Base-by-base conservation (phyloP, 257 asterid species). In the Nyctanthes arbortristis region DNA sequence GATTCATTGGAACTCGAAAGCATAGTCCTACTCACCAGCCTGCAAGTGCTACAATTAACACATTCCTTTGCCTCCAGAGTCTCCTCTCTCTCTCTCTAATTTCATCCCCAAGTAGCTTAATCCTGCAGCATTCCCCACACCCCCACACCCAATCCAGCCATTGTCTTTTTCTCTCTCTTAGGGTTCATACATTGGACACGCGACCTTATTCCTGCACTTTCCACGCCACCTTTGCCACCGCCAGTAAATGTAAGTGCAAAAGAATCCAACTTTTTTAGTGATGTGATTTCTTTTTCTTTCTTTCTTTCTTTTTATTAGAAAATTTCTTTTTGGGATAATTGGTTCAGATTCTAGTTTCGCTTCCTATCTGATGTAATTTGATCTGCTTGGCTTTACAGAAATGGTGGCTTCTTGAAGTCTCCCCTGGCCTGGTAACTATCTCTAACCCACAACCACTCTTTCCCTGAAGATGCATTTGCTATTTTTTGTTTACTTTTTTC, bases 81-180 rank as follows among this genome's bases (percentile, higher is more conserved):
- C n/a, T 24, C 11, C 65, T 22, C 18, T 31, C 72, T 28, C 63
- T 22, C 64, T 0, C 30, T 67, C 27, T 45, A 25, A 56, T 4
- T 64, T 0, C n/a, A 65, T 29, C 55, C 64, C 88, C 73, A 75
- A 70, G 82, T 79, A 63, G 86, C 91, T 83, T 86, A 78, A 87
- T 77, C 84, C 79, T 67, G 72, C 86, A 73, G 84, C 86, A 68
- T 67, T 28, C 66, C 70, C 67, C 4, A 43, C 27, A 58, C 36
- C 47, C 33, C 76, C 29, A 33, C 49, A 22, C 55, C 35, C 49
- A 16, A 59, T 3, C 40, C 2, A 22, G 59, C 28, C 14, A 20
- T 22, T 49, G 54, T 56, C 71, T 64, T 43, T 61, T 67, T 75
- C 69, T 73, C 81, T 67, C 84, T 70, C 78, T 31, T 73, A 75